A percentile compares a stretch with the other conserved stretches of the same genome.
These are phyloP conservation scores for Trichoderma afroharzianum DNA, from an alignment of 2,329 filamentous ascomycete species.

Conservation along the genomic window DNA sequence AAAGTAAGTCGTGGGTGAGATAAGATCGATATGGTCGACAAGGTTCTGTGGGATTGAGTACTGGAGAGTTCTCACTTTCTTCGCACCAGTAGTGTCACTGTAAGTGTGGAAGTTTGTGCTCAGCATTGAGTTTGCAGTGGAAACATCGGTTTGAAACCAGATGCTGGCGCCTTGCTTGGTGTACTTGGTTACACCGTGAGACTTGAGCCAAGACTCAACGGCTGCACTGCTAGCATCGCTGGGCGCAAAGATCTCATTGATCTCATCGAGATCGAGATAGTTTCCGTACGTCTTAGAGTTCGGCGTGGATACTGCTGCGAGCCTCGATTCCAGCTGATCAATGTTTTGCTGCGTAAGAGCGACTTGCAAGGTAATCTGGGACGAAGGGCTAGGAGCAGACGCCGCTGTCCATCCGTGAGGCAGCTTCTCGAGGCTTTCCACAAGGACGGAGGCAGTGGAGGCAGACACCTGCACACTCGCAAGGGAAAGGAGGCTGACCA, in stretches of 20 bases:
- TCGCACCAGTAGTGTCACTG: not conserved
- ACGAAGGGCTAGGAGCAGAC: not conserved
- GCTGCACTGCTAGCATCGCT: not conserved
- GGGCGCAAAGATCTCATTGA: not conserved
- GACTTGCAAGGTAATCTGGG: not conserved
- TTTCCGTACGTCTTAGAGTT: not conserved
- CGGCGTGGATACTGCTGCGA: conserved; percentile 7
- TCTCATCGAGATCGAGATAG: not conserved
- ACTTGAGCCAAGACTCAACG: conserved; percentile 10
- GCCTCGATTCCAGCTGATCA: conserved; percentile 8
- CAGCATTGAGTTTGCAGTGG: conserved; percentile 3
- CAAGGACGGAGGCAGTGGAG: not conserved
- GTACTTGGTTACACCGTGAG: not conserved
- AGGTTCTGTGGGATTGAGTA: conserved; percentile 21
- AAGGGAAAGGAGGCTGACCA: not conserved
- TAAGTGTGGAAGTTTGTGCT: conserved; percentile 4
- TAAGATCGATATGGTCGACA: conserved; percentile 19
- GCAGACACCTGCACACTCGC: not conserved
- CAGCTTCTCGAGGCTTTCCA: not conserved
- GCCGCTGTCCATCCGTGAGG: conserved; percentile 1
- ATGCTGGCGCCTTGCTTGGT: not conserved
- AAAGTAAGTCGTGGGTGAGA: conserved; percentile 20
- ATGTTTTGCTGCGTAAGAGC: conserved; percentile 9
- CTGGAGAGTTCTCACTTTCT: conserved; percentile 18
- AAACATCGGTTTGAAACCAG: not conserved